Evolutionary conservation across 164 flowering plant genomes (phyloP).

Genomic region (grape (Vitis vinifera)): ASM3070453v1 NC_081815.1:8110501-8111000

Average conservation of each 20-base stretch:
- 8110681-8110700: slow-evolving; percentile 94
- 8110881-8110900: background rate
- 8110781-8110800: slow-evolving; percentile 98
- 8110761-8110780: slow-evolving; percentile 92
- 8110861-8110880: background rate
- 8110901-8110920: background rate
- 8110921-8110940: background rate
- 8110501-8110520: slow-evolving; percentile 98
- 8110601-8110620: slow-evolving; percentile 97
- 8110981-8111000: too few species aligned
- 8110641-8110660: slow-evolving; percentile 96
- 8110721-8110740: slow-evolving; percentile 86
- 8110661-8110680: slow-evolving; percentile 92
- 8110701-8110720: slow-evolving; percentile 99
- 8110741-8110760: slow-evolving; percentile 80
- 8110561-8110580: slow-evolving; percentile 86
- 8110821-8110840: slow-evolving; percentile 25
- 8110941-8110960: background rate
- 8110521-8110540: slow-evolving; percentile 82
- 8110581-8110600: slow-evolving; percentile 98
- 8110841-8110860: background rate
- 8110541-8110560: slow-evolving; percentile 89
- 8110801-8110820: slow-evolving; percentile 91
- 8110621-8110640: slow-evolving; percentile 78
- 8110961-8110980: too few species aligned